Percentiles rank a stretch among this genome's conserved stretches.
phyloP scores from a whole-genome alignment of 345 rosid species.

The Salix arbutifolia region DNA sequence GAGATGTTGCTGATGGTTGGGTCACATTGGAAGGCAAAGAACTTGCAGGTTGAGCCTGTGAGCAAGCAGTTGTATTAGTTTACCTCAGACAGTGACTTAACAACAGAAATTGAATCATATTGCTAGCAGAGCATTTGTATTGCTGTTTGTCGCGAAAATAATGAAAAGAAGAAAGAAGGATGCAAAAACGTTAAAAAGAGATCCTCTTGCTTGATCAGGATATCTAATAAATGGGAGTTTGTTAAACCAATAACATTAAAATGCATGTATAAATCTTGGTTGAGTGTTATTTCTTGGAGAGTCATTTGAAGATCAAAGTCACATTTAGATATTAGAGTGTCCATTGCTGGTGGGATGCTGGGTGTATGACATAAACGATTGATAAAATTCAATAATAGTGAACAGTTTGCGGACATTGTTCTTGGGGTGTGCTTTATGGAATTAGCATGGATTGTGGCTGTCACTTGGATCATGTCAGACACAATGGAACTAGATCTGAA shows the following conservation, averaged over 20 bases:
- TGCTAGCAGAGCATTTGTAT: neutral
- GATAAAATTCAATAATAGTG: neutral
- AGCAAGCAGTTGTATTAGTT: neutral
- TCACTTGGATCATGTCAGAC: neutral
- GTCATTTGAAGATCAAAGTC: neutral
- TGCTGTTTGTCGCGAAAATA: neutral
- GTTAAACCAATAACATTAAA: neutral
- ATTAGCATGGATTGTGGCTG: neutral
- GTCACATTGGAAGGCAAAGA: conserved; percentile 10
- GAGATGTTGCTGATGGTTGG: conserved; percentile 3
- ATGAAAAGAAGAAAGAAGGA: neutral
- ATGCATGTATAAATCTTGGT: neutral
- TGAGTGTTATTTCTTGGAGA: neutral
- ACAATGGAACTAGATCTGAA: neutral
- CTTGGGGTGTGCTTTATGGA: neutral
- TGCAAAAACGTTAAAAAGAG: neutral
- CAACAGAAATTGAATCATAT: neutral
- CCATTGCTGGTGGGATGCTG: neutral
- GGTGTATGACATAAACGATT: neutral
- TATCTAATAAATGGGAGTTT: neutral
- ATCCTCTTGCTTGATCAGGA: neutral
- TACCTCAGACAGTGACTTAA: neutral
- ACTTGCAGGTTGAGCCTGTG: conserved; percentile 17
- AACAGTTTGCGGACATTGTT: neutral
- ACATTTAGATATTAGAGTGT: neutral